Conservation (phyloP, 305 asterid species). For the Fraxinus paxiana region DNA sequence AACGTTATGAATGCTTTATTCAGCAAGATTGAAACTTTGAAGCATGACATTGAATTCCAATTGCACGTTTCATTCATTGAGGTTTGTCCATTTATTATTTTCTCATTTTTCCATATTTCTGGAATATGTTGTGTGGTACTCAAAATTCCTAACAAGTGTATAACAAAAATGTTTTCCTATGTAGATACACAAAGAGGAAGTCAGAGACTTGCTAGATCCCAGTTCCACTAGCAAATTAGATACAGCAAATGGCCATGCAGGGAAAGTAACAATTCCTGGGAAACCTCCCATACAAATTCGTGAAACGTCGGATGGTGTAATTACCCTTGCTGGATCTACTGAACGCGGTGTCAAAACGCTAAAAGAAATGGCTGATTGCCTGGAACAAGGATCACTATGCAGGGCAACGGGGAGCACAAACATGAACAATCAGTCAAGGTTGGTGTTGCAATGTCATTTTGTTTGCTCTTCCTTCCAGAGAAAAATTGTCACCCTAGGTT, state of each 20-base stretch:
- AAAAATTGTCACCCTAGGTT: neutral
- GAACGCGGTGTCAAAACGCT: constrained; percentile 78
- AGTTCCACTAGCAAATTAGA: constrained; percentile 53
- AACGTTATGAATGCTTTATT: constrained; percentile 81
- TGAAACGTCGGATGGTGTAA: constrained; percentile 90
- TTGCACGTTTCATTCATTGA: constrained; percentile 92
- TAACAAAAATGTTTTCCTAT: constrained; percentile 16
- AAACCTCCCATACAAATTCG: constrained; percentile 93
- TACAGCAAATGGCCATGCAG: constrained; percentile 62
- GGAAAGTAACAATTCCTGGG: constrained; percentile 68
- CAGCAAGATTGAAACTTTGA: constrained; percentile 72
- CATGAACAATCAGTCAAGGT: constrained; percentile 98
- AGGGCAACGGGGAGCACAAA: constrained; percentile 99
- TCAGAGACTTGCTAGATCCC: constrained; percentile 80
- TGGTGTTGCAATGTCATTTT: constrained; percentile 12
- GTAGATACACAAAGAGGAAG: constrained; percentile 98
- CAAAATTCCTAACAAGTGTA: neutral
- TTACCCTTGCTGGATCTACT: constrained; percentile 93
- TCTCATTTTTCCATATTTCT: neutral
- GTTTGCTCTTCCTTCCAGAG: neutral
- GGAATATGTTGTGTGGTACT: neutral
- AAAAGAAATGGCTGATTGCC: constrained; percentile 90
- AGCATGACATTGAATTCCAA: constrained; percentile 87
- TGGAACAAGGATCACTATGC: constrained; percentile 89
- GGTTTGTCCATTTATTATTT: constrained; percentile 38